Evolutionary conservation across 805 yeast species (phyloP), one percentile per base, ranked within the genome.

Genomic region (Saccharomycopsis fermentans): DNA sequence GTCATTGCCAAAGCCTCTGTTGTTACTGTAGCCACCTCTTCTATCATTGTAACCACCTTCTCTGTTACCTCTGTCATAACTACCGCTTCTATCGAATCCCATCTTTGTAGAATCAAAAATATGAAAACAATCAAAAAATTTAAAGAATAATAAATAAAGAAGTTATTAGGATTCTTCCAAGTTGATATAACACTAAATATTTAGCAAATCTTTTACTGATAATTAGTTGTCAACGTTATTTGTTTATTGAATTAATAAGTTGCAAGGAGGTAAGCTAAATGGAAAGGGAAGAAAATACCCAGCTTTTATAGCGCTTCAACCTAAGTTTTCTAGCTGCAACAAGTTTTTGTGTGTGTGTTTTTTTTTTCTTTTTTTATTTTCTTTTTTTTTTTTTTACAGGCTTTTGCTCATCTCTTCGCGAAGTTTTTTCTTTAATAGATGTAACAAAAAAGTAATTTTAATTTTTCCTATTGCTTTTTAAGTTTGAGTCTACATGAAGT

Each of bases 21-120:
- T 77, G 60, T 79, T 77, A 60, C 75, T 71, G 66, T 67, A 71
- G 36, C 69, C 67, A 59, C 64, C 62, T 55, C 66, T 63, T 52
- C 67, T 64, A 35, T 63, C 63, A 65, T 62, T 32, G 54, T 34
- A 51, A 52, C 57, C 55, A 6, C 50, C 56, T 26, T 53, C 50
- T 43, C 50, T 43, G 29, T 43, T 27, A 32, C 35, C 35, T 32
- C 35, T 32, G 17, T 37, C 26, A 59, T 61, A 58, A 58, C 68
- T 67, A 56, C 69, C 65, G 63, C 68, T 43, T 43, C 50, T 43
- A 43, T 43, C 69, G 68, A 66, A 69, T 63, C 72, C 66, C 74
- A 71, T 71, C 14, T 43, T 6, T 21, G 12, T 37, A 53, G 17
- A 14, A 36, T 16, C 26, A 53, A 19, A 26, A 24, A 29, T 34